Conservation (phyloP, 257 asterid species). For the Cordia subcordata region DNA sequence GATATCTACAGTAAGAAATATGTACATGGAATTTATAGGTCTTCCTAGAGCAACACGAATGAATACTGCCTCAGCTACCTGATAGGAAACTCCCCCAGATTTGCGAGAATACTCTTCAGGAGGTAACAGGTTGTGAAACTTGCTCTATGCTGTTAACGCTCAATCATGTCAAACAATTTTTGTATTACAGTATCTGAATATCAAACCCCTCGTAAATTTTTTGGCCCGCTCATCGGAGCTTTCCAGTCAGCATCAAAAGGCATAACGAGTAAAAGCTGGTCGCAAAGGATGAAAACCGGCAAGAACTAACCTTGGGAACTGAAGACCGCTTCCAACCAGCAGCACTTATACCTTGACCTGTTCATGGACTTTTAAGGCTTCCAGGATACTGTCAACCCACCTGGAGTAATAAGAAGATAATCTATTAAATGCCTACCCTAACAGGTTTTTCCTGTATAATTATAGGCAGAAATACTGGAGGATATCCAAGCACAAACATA, state of each 20-base stretch:
- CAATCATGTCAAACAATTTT: neutral
- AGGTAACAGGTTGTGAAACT: too few species aligned
- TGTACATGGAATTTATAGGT: neutral
- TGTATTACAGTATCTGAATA: neutral
- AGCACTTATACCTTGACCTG: conserved; percentile 28
- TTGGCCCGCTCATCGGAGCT: neutral
- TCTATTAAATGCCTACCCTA: neutral
- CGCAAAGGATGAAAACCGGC: too few species aligned
- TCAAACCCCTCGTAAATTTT: neutral
- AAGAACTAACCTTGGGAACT: too few species aligned
- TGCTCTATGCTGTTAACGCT: neutral
- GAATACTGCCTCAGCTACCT: neutral
- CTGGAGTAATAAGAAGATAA: conserved; percentile 22
- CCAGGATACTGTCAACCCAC: conserved; percentile 66
- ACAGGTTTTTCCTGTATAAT: too few species aligned
- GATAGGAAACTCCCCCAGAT: too few species aligned
- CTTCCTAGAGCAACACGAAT: neutral
- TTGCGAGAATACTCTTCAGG: too few species aligned
- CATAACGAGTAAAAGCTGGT: too few species aligned
- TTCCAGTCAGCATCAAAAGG: too few species aligned
- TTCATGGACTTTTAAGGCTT: conserved; percentile 49
- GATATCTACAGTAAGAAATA: neutral
- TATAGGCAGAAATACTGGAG: too few species aligned
- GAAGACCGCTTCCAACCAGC: neutral
- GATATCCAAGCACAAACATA: too few species aligned